Percentiles rank a stretch among this genome's conserved stretches.
These are phyloP conservation scores for Ormosia emarginata DNA, from an alignment of 306 rosid genomes.

Conservation along the genomic window DNA sequence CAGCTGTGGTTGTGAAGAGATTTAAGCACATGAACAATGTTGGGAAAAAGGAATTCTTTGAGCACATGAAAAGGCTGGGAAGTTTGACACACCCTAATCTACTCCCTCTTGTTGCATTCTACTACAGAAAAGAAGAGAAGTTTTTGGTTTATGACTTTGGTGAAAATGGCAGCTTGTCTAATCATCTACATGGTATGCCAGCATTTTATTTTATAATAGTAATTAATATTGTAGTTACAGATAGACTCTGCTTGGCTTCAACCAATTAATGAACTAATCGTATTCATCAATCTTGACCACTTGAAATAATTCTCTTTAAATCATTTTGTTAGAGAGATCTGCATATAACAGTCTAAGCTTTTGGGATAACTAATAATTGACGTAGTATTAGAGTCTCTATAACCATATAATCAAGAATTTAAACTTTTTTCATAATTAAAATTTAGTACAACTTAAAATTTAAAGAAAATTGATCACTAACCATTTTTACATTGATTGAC, in stretches of 20 bases:
- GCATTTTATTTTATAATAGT: background rate
- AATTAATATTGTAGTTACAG: background rate
- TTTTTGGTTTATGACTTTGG: conserved; percentile 45
- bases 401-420: background rate
- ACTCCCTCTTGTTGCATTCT: conserved; percentile 51
- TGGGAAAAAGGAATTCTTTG: conserved; percentile 50
- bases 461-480: background rate
- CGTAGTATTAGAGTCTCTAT: background rate
- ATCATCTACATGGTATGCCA: conserved; percentile 57
- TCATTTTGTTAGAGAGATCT: background rate
- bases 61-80: conserved; percentile 59
- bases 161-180: conserved; percentile 50
- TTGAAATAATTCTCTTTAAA: background rate
- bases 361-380: background rate
- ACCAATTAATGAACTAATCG: background rate
- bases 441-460: background rate
- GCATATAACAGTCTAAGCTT: background rate
- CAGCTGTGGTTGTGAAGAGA: conserved; percentile 68
- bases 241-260: background rate
- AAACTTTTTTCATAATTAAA: background rate
- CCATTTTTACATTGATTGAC: conserved; percentile 2
- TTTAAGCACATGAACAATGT: conserved; percentile 61
- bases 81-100: conserved; percentile 55
- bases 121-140: conserved; percentile 49
- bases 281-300: background rate